Evolutionary conservation across 495 filamentous ascomycete genomes (phyloP), one percentile per base, ranked within the genome.

Genomic region (Bombardia bombarda): DNA sequence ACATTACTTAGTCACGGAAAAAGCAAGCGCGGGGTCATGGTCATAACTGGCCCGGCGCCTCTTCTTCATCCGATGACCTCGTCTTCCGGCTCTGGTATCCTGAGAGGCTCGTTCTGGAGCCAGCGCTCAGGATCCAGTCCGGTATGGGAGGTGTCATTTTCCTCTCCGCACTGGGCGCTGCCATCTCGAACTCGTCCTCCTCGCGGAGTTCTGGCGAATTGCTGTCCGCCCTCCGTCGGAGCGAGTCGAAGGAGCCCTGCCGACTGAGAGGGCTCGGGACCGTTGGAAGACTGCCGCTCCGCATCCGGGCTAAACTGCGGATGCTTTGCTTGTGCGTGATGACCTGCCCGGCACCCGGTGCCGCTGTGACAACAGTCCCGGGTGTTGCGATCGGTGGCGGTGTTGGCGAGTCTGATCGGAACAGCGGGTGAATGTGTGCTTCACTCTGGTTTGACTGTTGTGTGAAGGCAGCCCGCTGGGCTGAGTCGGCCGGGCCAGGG

Each of bases 341-440:
- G 17, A 37, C 18, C 54, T 80, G 75, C 0, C 83, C 85, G 0
- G 80, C 82, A 21, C 78, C 73, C 2, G 85, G 84, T 1, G 82
- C 78, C 7, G 83, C 87, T 6, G 76, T 71, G 26, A 93, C 79
- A 17, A 79, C 67, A 0, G 85, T 93, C 0, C 82, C 82, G 0
- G 80, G 75, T 0, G 79, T 81, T 0, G 76, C 73, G 6, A 74
- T 72, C 0, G 86, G 81, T 10, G 84, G 82, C 8, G 84, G 83
- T 0, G 70, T 76, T 0, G 85, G 83, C 32, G 79, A 86, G 49
- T 80, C 81, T 1, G 80, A 79, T 41, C 87, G 77, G 63, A 94
- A 92, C 9, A 94, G 73, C 1, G 87, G 87, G 55, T 94, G 87
- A 44, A 94, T 92, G 53, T 90, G 78, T 12, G 80, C 73, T 57